A percentile compares a stretch with the other conserved stretches of the same genome.
These are phyloP conservation scores for Agroathelia rolfsii DNA, from an alignment of 1,284 basidiomycete species.

Conservation along the genomic window DNA sequence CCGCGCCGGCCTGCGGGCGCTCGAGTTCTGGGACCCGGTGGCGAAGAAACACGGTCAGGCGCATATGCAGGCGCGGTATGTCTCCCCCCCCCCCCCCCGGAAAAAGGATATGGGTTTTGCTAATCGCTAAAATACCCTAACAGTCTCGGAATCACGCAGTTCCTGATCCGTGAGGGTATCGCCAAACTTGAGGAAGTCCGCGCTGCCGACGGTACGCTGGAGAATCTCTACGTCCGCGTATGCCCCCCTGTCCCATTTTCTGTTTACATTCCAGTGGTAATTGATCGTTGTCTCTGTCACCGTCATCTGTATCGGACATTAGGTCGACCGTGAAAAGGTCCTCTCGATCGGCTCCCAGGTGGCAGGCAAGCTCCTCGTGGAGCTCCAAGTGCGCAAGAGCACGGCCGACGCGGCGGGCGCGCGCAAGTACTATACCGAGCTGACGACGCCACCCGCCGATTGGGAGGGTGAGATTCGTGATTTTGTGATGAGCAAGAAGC, in stretches of 20 bases:
- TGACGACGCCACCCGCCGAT: slow-evolving; percentile 60
- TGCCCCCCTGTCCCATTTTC: slow-evolving; percentile 15
- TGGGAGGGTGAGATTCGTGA: slow-evolving; percentile 73
- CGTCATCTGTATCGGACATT: slow-evolving; percentile 2
- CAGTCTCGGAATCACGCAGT: slow-evolving; percentile 75
- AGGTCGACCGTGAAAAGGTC: slow-evolving; percentile 66
- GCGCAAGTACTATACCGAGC: slow-evolving; percentile 59
- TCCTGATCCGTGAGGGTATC: slow-evolving; percentile 63
- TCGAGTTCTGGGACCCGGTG: slow-evolving; percentile 76
- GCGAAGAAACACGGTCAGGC: slow-evolving; percentile 81
- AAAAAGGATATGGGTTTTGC: slow-evolving; percentile 2
- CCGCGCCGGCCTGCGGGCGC: slow-evolving; percentile 66
- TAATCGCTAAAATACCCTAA: background rate
- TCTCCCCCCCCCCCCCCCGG: slow-evolving; percentile 7
- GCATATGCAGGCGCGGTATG: slow-evolving; percentile 82
- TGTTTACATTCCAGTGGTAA: too few relatives aligned
- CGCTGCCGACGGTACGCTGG: slow-evolving; percentile 42
- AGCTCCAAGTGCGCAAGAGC: slow-evolving; percentile 75
- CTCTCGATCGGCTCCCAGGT: slow-evolving; percentile 53
- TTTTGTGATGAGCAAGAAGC: slow-evolving; percentile 70
- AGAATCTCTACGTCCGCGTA: slow-evolving; percentile 63
- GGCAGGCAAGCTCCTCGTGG: slow-evolving; percentile 62
- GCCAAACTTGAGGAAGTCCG: slow-evolving; percentile 61
- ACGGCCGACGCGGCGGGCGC: slow-evolving; percentile 74
- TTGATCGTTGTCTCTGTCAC: too few relatives aligned